Base-by-base conservation (phyloP, 768 basidiomycete genomes). In the Leucogyrophana mollusca region DNA sequence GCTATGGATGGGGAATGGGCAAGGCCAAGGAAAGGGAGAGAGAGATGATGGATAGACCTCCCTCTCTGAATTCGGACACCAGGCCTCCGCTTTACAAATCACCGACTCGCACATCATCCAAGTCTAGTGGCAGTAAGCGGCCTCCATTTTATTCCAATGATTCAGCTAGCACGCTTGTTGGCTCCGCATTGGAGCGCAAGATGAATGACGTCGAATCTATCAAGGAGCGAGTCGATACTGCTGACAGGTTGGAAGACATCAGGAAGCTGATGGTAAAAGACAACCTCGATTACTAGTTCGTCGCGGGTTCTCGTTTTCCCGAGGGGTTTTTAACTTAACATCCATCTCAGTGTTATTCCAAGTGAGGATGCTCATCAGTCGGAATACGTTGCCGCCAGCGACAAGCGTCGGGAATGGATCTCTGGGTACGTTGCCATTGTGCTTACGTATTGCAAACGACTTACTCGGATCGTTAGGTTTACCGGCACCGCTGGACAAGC, bases 331-430 rank as follows among this genome's bases (percentile, higher is more conserved):
- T 43, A 44, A 36, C 23, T 49, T 57, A 34, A 35, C 36, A 10
- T 40, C 45, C 34, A 34, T 45, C 30, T 53, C 44, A 92, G 89
- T 56, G 63, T 90, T 52, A 64, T 92, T 38, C 89, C 89, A 2
- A 82, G 77, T 27, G 87, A 89, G 63, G 90, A 93, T 58, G 84
- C 88, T 4, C 90, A 93, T 59, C 79, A 80, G 42, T 90, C 89
- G 0, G 90, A 93, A 64, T 91, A 90, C 50, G 85, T 90, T 20
- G 79, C 87, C 14, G 62, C 74, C 6, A 79, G 81, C 47, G 90
- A 93, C 64, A 86, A 85, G 61, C 79, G 90, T 39, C 72, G 86
- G 45, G 79, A 89, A 59, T 92, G 79, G 70, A 80, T 92, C 41
- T 83, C 84, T 35, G 86, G 84, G 85, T 87, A 60, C 46, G 82